Evolutionary conservation across 768 basidiomycete genomes (phyloP).

Genomic region (Lentinula sp.): DNA sequence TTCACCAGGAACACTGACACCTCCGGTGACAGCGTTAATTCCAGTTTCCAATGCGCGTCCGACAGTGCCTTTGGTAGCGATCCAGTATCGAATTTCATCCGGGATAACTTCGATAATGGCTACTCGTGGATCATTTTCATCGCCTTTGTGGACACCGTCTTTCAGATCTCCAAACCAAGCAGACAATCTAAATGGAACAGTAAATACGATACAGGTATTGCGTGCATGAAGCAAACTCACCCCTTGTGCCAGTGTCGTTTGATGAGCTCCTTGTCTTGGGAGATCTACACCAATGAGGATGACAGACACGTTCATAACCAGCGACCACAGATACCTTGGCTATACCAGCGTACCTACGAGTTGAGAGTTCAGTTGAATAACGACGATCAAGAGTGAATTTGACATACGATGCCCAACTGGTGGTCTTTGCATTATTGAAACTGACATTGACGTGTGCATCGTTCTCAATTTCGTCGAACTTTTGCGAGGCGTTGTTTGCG

Average conservation of each 20-base stretch:
- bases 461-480: slow-evolving; percentile 72
- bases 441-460: slow-evolving; percentile 78
- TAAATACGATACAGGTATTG: neutral
- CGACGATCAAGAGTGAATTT: neutral
- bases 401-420: slow-evolving; percentile 66
- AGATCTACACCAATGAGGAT: neutral
- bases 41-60: slow-evolving; percentile 58
- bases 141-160: slow-evolving; percentile 82
- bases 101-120: slow-evolving; percentile 75
- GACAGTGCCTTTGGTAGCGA: slow-evolving; percentile 53
- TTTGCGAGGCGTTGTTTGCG: slow-evolving; percentile 66
- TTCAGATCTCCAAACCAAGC: slow-evolving; percentile 87
- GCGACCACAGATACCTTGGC: slow-evolving; percentile 40
- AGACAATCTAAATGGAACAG: slow-evolving; percentile 32
- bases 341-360: slow-evolving; percentile 52
- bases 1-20: slow-evolving; percentile 65
- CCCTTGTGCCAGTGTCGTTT: slow-evolving; percentile 57
- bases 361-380: neutral
- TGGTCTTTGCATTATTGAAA: slow-evolving; percentile 64
- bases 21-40: slow-evolving; percentile 53
- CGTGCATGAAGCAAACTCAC: slow-evolving; percentile 23
- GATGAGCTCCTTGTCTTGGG: slow-evolving; percentile 54
- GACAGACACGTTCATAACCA: neutral
- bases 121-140: slow-evolving; percentile 72
- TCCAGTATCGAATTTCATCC: slow-evolving; percentile 78